Evolutionary conservation across 768 basidiomycete genomes (phyloP), one percentile per base, ranked within the genome.

Genomic region (Boletus sensibilis): DNA sequence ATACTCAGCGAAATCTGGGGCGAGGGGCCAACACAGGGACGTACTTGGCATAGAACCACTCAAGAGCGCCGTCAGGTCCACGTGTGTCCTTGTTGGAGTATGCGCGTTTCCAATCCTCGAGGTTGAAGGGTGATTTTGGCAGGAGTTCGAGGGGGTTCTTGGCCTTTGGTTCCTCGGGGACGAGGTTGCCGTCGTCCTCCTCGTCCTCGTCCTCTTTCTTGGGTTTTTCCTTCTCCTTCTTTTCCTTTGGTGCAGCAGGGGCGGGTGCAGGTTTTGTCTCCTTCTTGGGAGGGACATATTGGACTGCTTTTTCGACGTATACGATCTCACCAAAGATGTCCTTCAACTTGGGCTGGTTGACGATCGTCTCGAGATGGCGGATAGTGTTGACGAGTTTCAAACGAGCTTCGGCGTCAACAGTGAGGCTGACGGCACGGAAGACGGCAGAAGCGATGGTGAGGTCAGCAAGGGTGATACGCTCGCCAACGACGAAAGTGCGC

Each of bases 51-150:
- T 97, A 95, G 84, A 99, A 88, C 97, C 96, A 98, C 73, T 97
- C 93, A 38, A 99, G 66, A 49, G 93, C 74, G 60, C 91, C 94
- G 42, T 74, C 85, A 18, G 88, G 63, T 37, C 90, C 92, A 52
- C 90, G 86, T 38, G 95, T 98, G n/a, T 98, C 94, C 73, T 88
- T 87, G 88, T 98, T 98, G 67, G 94, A 97, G 81, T 98, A 99
- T 42, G 90, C 88, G 43, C 92, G 87, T 74, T 98, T 98, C 94
- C 93, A 97, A 76, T 98, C 94, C 74, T 96, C 90, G 54, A 94
- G 84, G 78, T 93, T 93, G 75, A 92, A 85, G 6, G 82, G 76
- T 12, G 90, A 89, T 75, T 92, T 95, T 64, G 94, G 93, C 39
- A 98, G 84, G 59, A 83, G 81, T 61, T 97, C 96, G 50, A 96